Evolutionary conservation across 2,329 filamentous ascomycete species (phyloP).

Genomic region (Venturia effusa): DNA sequence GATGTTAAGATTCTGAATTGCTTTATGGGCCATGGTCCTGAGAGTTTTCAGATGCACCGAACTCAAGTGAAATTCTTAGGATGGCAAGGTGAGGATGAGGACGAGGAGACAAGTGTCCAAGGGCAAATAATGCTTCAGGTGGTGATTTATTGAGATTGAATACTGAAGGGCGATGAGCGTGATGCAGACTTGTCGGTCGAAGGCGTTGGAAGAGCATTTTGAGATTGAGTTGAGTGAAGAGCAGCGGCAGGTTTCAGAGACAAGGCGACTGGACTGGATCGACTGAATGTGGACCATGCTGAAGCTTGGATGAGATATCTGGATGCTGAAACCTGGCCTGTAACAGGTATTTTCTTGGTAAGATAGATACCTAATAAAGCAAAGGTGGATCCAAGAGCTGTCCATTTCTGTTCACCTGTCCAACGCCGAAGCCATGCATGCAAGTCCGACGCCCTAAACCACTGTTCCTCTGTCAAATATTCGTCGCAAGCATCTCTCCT

Average conservation of each 20-base stretch:
- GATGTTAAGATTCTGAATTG: constrained; percentile 32
- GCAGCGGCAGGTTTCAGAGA: neutral
- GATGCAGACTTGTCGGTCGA: neutral
- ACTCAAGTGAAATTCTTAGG: constrained; percentile 29
- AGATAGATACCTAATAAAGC: neutral
- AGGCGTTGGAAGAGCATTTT: constrained; percentile 1
- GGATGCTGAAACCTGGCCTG: neutral
- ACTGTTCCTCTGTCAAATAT: neutral
- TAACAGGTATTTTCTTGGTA: neutral
- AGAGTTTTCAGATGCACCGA: constrained; percentile 17
- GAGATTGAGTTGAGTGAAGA: constrained; percentile 3
- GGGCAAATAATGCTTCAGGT: constrained; percentile 2
- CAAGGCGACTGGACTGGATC: neutral
- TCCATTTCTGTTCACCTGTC: neutral
- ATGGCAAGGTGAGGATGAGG: constrained; percentile 15
- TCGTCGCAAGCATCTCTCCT: neutral
- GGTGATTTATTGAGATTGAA: neutral
- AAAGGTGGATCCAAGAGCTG: neutral
- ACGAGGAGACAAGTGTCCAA: constrained; percentile 13
- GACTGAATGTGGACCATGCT: neutral
- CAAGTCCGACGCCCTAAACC: neutral
- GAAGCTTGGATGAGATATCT: neutral
- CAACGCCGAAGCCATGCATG: constrained; percentile 1
- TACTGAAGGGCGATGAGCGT: neutral
- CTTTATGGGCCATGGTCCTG: neutral